These are phyloP conservation scores for Dothistroma pini DNA, from an alignment of 2,329 filamentous ascomycete species.

Conservation along the genomic window DNA sequence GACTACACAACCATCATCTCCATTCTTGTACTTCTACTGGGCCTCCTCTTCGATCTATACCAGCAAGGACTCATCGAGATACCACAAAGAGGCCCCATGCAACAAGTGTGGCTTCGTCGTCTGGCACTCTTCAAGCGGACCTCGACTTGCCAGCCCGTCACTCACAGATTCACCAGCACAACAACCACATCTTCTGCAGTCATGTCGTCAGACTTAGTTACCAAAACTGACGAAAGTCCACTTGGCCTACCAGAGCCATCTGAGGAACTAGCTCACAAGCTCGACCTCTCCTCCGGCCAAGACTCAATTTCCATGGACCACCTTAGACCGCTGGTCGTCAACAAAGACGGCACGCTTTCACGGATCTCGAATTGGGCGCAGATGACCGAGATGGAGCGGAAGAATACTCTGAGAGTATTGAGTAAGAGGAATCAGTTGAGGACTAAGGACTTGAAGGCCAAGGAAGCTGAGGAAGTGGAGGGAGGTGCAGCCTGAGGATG, in stretches of 20 bases:
- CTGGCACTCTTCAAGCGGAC: not conserved
- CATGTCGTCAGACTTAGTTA: not conserved
- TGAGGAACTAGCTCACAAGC: slow-evolving; percentile 31
- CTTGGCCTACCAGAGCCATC: slow-evolving; percentile 24
- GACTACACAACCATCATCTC: not conserved
- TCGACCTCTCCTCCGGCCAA: slow-evolving; percentile 35
- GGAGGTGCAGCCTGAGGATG: not conserved
- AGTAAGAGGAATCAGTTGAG: slow-evolving; percentile 65
- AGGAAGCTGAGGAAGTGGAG: slow-evolving; percentile 24
- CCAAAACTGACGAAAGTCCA: not conserved
- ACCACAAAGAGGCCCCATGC: not conserved
- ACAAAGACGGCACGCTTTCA: slow-evolving; percentile 66
- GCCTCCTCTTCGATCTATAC: not conserved
- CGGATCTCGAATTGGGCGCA: slow-evolving; percentile 69
- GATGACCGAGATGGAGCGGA: slow-evolving; percentile 65
- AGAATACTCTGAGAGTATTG: slow-evolving; percentile 64
- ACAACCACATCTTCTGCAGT: not conserved
- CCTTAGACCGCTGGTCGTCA: slow-evolving; percentile 70
- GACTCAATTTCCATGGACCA: slow-evolving; percentile 58
- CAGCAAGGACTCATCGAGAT: not conserved
- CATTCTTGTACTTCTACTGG: not conserved
- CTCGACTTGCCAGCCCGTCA: not conserved
- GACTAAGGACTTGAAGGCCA: slow-evolving; percentile 52
- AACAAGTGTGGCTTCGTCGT: not conserved
- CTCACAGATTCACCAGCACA: not conserved